Evolutionary conservation across 768 basidiomycete species (phyloP).

Genomic region (Tricholoma bakamatsutake): DNA sequence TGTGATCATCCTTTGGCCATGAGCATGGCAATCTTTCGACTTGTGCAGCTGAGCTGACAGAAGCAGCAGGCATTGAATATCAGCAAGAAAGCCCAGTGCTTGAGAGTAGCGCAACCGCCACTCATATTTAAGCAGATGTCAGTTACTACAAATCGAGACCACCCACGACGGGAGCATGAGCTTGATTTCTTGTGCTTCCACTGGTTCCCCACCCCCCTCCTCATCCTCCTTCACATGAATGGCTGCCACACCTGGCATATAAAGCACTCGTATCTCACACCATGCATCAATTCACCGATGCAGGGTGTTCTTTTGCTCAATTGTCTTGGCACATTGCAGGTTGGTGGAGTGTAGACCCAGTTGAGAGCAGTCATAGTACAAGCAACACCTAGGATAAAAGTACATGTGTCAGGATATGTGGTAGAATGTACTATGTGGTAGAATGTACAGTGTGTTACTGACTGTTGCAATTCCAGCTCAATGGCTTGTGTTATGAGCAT

Average conservation of each 20-base stretch:
- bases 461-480: conserved; percentile 1
- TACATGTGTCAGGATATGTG: not conserved
- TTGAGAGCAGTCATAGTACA: not conserved
- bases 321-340: conserved; percentile 6
- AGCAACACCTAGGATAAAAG: not conserved
- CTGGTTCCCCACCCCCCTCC: not conserved
- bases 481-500: conserved; percentile 19
- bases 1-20: not conserved
- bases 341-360: conserved; percentile 12
- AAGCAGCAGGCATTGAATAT: conserved; percentile 8
- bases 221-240: not conserved
- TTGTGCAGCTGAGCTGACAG: conserved; percentile 1
- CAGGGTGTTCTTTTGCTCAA: conserved; percentile 1
- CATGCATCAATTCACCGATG: not conserved
- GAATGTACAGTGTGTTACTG: not conserved
- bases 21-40: not conserved
- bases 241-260: conserved; percentile 3
- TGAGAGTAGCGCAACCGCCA: conserved; percentile 3
- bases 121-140: conserved; percentile 7
- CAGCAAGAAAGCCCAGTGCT: not conserved
- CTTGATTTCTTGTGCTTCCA: not conserved
- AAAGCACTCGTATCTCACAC: not conserved
- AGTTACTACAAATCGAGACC: not conserved
- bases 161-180: not conserved
- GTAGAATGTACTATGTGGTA: not conserved